A percentile compares a stretch with the other conserved stretches of the same genome.
Conservation (phyloP, 2,329 filamentous ascomycete genomes). For the Reticulascus tulasneorum region DNA sequence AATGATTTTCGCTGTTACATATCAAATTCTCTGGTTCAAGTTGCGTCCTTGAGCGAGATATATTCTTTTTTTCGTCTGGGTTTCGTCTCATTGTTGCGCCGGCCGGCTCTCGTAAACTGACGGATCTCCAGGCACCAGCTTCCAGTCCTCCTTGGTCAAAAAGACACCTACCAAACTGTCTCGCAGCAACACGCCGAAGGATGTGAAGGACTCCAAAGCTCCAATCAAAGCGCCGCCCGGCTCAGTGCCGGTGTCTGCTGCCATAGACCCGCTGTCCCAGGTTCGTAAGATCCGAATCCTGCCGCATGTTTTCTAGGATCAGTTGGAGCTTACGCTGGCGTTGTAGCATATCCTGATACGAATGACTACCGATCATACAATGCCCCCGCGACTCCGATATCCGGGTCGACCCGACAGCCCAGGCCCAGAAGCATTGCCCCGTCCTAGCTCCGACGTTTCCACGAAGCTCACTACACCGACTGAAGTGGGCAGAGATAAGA, state of each 20-base stretch:
- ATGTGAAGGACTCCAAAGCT: constrained; percentile 14
- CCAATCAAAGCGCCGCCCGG: constrained; percentile 11
- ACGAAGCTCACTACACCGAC: constrained; percentile 33
- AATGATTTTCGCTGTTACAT: no score
- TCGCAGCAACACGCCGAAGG: constrained; percentile 9
- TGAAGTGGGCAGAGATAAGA: constrained; percentile 58
- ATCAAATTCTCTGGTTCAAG: no score
- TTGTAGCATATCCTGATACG: constrained; percentile 60
- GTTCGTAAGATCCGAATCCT: constrained; percentile 11
- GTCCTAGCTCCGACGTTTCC: constrained; percentile 37
- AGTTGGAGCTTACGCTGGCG: constrained; percentile 2
- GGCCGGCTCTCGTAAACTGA: no score
- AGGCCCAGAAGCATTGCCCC: constrained; percentile 34
- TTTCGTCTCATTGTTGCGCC: no score
- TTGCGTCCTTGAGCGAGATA: no score
- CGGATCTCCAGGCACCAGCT: constrained; percentile 11
- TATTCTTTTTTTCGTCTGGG: no score
- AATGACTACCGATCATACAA: constrained; percentile 59
- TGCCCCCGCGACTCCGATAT: constrained; percentile 52
- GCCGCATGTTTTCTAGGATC: background rate
- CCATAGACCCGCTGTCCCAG: constrained; percentile 26
- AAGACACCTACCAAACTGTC: constrained; percentile 12
- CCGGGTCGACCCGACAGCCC: constrained; percentile 50
- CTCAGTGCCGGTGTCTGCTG: constrained; percentile 11
- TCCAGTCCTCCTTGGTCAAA: constrained; percentile 10